Evolutionary conservation across 2,329 filamentous ascomycete species (phyloP).

Genomic region (Sporothrix schenckii): DNA sequence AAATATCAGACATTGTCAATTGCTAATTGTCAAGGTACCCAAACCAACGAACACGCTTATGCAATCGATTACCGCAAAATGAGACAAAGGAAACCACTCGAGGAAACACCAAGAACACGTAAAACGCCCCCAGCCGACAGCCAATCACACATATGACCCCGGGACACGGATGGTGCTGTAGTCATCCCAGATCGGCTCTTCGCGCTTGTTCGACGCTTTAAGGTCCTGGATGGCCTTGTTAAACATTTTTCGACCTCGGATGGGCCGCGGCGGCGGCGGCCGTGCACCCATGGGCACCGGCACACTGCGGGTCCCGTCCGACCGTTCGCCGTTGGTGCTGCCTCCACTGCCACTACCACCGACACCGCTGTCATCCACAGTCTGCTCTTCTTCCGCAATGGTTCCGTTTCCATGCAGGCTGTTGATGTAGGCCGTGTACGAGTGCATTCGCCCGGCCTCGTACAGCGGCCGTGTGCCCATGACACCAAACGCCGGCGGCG

Average conservation of each 20-base stretch:
- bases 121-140: background rate
- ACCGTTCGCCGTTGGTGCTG: background rate
- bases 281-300: constrained; percentile 4
- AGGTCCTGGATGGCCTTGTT: constrained; percentile 33
- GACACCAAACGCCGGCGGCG: constrained; percentile 13
- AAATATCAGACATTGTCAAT: background rate
- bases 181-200: constrained; percentile 22
- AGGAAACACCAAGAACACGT: background rate
- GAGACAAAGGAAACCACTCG: background rate
- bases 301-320: constrained; percentile 1
- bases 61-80: background rate
- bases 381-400: background rate
- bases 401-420: constrained; percentile 3
- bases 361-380: too few species aligned
- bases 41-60: constrained; percentile 9
- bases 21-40: constrained; percentile 7
- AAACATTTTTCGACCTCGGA: constrained; percentile 31
- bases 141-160: constrained; percentile 28
- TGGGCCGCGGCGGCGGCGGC: constrained; percentile 1
- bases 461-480: constrained; percentile 25
- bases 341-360: background rate
- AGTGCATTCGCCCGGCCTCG: constrained; percentile 19
- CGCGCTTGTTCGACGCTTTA: background rate
- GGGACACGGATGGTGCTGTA: constrained; percentile 29
- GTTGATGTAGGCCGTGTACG: constrained; percentile 20